These are phyloP conservation scores for Castanea mollissima DNA, from an alignment of 306 rosid genomes.

Conservation along the genomic window DNA sequence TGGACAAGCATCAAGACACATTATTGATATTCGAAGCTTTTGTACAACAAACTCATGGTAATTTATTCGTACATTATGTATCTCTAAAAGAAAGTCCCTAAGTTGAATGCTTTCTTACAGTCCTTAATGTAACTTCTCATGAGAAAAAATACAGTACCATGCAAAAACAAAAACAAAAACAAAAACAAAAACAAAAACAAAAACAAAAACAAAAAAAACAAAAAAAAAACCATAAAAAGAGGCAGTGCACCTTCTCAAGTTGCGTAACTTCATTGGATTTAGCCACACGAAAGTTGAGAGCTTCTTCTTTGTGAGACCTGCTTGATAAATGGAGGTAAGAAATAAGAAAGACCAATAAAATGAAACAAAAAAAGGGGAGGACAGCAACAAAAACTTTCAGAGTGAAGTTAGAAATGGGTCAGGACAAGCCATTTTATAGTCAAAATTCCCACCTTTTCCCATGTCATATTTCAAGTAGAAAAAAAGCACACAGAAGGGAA, in stretches of 20 bases:
- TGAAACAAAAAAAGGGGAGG: neutral
- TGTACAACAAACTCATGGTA: neutral
- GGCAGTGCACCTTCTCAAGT: constrained; percentile 72
- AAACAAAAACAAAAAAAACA: too few relatives aligned
- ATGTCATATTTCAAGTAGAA: constrained; percentile 13
- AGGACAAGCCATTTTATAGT: constrained; percentile 11
- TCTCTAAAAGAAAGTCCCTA: neutral
- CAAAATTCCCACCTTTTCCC: constrained; percentile 14
- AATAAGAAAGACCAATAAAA: neutral
- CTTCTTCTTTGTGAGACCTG: constrained; percentile 90
- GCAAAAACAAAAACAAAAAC: neutral
- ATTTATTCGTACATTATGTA: constrained; percentile 2
- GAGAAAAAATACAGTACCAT: constrained; percentile 8
- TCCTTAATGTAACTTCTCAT: neutral
- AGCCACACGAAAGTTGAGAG: constrained; percentile 63
- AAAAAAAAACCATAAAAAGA: neutral
- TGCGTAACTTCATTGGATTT: constrained; percentile 72
- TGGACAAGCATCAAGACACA: neutral
- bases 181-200: too few relatives aligned
- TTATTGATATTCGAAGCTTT: neutral
- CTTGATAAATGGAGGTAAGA: constrained; percentile 3
- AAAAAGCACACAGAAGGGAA: constrained; percentile 16
- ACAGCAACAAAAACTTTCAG: constrained; percentile 21
- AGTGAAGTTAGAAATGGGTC: neutral
- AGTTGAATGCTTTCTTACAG: constrained; percentile 5